Percentiles rank a stretch among this genome's conserved stretches.
phyloP scores from a whole-genome alignment of 2,329 filamentous ascomycete species.

The Cucurbitaria berberidis region DNA sequence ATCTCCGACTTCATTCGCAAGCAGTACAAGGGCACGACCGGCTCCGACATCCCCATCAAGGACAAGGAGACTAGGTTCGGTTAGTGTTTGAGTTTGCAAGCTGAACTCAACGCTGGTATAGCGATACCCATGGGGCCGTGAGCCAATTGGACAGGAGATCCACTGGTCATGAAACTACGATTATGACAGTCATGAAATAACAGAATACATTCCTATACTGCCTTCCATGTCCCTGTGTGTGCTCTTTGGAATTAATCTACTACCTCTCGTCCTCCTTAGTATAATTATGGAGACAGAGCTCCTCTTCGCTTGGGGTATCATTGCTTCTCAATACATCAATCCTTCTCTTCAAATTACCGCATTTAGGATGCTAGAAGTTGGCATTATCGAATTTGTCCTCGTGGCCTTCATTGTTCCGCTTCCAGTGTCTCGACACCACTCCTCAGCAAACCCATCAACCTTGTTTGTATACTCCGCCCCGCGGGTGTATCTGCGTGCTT shows the following conservation, averaged over 20 bases:
- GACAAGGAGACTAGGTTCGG: conserved; percentile 65
- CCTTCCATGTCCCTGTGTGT: not conserved
- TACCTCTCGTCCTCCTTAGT: not conserved
- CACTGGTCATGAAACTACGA: conserved; percentile 15
- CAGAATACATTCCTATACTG: not conserved
- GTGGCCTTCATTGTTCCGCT: conserved; percentile 9
- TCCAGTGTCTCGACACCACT: conserved; percentile 35
- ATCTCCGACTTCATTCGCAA: conserved; percentile 74
- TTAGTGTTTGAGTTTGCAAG: conserved; percentile 3
- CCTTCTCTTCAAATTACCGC: not conserved
- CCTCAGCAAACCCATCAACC: conserved; percentile 36
- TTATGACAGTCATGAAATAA: conserved; percentile 20
- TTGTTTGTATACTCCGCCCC: conserved; percentile 37
- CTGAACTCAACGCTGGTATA: not conserved
- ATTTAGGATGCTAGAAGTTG: conserved; percentile 8
- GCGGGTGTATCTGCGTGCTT: conserved; percentile 41
- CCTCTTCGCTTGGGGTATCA: too few species aligned
- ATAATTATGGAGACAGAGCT: too few species aligned
- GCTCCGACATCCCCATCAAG: conserved; percentile 71
- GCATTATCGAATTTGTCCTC: conserved; percentile 33
- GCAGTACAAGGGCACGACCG: conserved; percentile 72
- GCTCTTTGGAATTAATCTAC: not conserved
- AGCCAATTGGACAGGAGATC: conserved; percentile 17
- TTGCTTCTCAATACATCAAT: too few species aligned
- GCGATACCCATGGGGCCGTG: not conserved